These are phyloP conservation scores for Xanthoconium stramineum DNA, from an alignment of 768 basidiomycete genomes.

Conservation along the genomic window DNA sequence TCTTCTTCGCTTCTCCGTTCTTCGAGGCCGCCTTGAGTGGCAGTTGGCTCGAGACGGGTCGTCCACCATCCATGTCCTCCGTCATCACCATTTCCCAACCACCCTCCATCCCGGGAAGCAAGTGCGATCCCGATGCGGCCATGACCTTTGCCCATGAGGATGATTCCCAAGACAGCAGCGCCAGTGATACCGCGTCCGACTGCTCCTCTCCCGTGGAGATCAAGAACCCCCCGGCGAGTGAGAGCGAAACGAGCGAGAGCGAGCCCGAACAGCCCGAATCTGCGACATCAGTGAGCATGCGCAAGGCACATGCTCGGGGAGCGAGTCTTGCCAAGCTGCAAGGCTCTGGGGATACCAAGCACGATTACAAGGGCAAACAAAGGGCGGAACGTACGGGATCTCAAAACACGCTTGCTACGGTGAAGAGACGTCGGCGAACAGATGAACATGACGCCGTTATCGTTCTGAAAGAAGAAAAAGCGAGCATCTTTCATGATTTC, in stretches of 20 bases:
- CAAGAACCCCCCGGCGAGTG: constrained; percentile 35
- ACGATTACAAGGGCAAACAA: constrained; percentile 24
- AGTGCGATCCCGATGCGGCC: constrained; percentile 39
- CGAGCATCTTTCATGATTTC: constrained; percentile 89
- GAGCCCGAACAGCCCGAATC: constrained; percentile 31
- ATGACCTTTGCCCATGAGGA: constrained; percentile 63
- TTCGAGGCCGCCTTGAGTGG: constrained; percentile 90
- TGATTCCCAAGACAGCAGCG: constrained; percentile 33
- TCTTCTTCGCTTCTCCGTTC: constrained; percentile 93
- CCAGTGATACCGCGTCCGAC: constrained; percentile 35
- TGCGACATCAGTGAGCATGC: constrained; percentile 12
- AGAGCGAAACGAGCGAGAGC: constrained; percentile 35
- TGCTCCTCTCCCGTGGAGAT: constrained; percentile 40
- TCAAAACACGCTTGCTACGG: constrained; percentile 37
- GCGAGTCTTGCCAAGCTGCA: constrained; percentile 63
- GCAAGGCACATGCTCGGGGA: constrained; percentile 42
- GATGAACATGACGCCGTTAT: constrained; percentile 78
- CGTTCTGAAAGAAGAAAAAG: constrained; percentile 86
- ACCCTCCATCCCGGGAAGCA: constrained; percentile 53
- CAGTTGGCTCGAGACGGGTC: constrained; percentile 87
- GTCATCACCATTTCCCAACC: constrained; percentile 83
- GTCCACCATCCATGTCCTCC: constrained; percentile 76
- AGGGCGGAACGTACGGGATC: constrained; percentile 17
- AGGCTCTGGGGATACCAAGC: constrained; percentile 27
- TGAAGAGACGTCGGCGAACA: constrained; percentile 40